Conservation (phyloP, 495 filamentous ascomycete species). For the Hypoxylon trugodes region DNA sequence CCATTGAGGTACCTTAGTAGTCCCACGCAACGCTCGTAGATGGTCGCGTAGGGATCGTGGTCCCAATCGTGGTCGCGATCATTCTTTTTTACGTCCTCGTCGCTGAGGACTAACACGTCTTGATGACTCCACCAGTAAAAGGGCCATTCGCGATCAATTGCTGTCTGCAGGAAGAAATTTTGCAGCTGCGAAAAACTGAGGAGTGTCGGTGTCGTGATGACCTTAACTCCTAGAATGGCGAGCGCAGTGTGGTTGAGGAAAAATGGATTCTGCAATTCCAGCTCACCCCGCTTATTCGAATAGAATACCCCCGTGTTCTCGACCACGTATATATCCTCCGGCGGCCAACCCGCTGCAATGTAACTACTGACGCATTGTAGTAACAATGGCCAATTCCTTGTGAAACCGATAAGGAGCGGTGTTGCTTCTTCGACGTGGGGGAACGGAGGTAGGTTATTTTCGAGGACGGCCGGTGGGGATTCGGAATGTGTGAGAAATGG, state of each 20-base stretch:
- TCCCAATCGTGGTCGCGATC: slow-evolving; percentile 49
- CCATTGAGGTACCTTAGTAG: slow-evolving; percentile 43
- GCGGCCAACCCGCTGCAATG: slow-evolving; percentile 68
- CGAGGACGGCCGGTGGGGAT: slow-evolving; percentile 37
- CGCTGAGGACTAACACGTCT: slow-evolving; percentile 63
- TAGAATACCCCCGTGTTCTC: slow-evolving; percentile 70
- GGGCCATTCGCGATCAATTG: slow-evolving; percentile 58
- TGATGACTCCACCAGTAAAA: slow-evolving; percentile 70
- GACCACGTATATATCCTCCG: slow-evolving; percentile 65
- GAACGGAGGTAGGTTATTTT: slow-evolving; percentile 49
- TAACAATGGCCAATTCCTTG: slow-evolving; percentile 64
- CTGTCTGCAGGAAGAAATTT: slow-evolving; percentile 62
- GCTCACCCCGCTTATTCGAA: slow-evolving; percentile 54
- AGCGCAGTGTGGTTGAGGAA: slow-evolving; percentile 66
- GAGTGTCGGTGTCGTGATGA: slow-evolving; percentile 64
- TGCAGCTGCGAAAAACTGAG: slow-evolving; percentile 69
- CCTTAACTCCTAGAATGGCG: slow-evolving; percentile 60
- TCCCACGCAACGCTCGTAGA: slow-evolving; percentile 53
- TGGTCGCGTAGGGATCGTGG: slow-evolving; percentile 54
- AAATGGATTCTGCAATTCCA: slow-evolving; percentile 69
- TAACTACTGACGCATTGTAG: slow-evolving; percentile 66
- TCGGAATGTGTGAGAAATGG: slow-evolving; percentile 35
- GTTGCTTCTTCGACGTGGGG: slow-evolving; percentile 53
- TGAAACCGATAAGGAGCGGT: slow-evolving; percentile 68
- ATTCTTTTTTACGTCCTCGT: slow-evolving; percentile 54